phyloP scores from a whole-genome alignment of 208 protist species.

The Crithidia fasciculata region DNA sequence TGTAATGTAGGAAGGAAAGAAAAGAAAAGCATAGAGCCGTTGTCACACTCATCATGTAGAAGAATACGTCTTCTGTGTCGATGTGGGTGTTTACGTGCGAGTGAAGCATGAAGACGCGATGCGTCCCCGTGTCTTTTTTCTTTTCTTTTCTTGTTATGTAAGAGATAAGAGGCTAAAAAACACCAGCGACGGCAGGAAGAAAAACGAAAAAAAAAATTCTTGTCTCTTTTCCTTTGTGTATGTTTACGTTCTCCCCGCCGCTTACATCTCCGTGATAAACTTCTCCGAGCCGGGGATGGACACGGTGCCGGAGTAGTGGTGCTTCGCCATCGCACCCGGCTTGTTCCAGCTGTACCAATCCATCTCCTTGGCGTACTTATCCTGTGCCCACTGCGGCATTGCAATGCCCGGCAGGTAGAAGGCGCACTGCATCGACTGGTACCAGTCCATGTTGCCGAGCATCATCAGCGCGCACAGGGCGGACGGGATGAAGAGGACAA shows the following conservation, averaged over 20 bases:
- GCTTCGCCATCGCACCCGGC: constrained; percentile 85
- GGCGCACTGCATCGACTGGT: constrained; percentile 66
- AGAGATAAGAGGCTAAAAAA: constrained; percentile 1
- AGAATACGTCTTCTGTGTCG: not conserved
- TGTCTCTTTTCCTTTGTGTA: not conserved
- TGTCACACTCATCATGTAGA: not conserved
- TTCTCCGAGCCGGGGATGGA: constrained; percentile 90
- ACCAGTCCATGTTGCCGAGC: constrained; percentile 88
- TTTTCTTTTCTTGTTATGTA: no score
- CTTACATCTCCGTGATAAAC: constrained; percentile 62
- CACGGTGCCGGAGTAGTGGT: constrained; percentile 83
- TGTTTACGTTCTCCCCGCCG: not conserved
- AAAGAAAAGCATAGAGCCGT: not conserved
- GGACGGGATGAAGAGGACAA: constrained; percentile 57
- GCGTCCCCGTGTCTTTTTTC: no score
- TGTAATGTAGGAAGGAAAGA: not conserved
- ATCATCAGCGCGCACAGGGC: constrained; percentile 69
- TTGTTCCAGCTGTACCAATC: constrained; percentile 78
- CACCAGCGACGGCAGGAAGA: not conserved
- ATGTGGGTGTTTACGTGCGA: constrained; percentile 3
- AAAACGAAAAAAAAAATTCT: not conserved
- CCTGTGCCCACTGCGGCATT: constrained; percentile 73
- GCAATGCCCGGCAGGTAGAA: constrained; percentile 55
- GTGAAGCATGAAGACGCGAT: not conserved
- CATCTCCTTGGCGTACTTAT: constrained; percentile 77